These are phyloP conservation scores for Trametes polyzona DNA, from an alignment of 1,284 basidiomycete species.

Conservation along the genomic window DNA sequence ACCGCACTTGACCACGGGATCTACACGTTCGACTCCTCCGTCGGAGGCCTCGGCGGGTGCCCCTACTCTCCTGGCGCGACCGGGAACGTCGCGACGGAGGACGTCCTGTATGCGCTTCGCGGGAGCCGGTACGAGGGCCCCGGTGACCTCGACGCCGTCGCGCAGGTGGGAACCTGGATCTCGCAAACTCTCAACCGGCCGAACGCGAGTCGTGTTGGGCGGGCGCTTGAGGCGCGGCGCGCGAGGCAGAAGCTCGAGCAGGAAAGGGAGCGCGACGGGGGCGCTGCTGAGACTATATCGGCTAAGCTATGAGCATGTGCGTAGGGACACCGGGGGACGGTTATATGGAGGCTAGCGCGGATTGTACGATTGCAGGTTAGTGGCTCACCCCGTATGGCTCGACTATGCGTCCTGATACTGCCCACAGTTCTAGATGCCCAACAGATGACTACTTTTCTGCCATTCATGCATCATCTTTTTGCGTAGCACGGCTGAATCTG, in stretches of 20 bases:
- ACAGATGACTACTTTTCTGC: too few species aligned
- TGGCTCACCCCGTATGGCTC: background rate
- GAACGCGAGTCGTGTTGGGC: constrained; percentile 82
- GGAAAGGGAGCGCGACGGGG: constrained; percentile 29
- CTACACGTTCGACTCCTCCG: constrained; percentile 72
- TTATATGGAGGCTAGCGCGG: background rate
- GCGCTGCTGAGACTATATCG: constrained; percentile 16
- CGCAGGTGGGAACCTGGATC: constrained; percentile 84
- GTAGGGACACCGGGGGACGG: background rate
- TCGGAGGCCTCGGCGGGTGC: constrained; percentile 92
- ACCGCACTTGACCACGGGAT: constrained; percentile 68
- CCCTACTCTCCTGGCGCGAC: constrained; percentile 96
- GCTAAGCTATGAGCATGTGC: constrained; percentile 18
- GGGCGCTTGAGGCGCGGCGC: constrained; percentile 69
- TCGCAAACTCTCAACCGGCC: constrained; percentile 66
- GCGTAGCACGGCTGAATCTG: too few species aligned
- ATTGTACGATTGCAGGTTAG: constrained; percentile 7
- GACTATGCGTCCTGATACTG: too few species aligned
- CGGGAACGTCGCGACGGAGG: constrained; percentile 92
- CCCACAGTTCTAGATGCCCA: too few species aligned
- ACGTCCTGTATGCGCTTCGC: constrained; percentile 84
- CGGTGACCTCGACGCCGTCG: constrained; percentile 64
- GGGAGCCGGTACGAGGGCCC: constrained; percentile 72
- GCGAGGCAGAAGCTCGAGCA: constrained; percentile 40
- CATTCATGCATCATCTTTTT: too few species aligned